phyloP scores from a whole-genome alignment of 225 moss, liverwort and hornwort genomes.

The Straminergon stramineum region DNA sequence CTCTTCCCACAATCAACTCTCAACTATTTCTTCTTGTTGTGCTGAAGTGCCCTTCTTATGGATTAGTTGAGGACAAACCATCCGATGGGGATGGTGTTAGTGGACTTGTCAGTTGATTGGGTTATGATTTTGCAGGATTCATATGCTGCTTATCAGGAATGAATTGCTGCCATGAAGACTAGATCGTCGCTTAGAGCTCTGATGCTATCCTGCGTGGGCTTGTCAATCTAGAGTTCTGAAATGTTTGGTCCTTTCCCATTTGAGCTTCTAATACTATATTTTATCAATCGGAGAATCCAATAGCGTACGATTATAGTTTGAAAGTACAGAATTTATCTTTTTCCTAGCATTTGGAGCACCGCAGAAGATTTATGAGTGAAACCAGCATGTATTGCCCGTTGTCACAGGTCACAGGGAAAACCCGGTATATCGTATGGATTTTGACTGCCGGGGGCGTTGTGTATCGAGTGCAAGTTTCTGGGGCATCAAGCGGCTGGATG shows the following conservation, averaged over 20 bases:
- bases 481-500: conserved; percentile 44
- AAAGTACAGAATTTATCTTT: background rate
- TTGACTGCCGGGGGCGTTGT: conserved; percentile 39
- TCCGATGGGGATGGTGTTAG: background rate
- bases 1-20: background rate
- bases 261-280: background rate
- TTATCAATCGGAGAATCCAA: background rate
- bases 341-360: background rate
- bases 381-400: background rate
- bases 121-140: conserved; percentile 6
- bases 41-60: background rate
- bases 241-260: background rate
- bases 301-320: background rate
- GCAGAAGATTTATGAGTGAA: background rate
- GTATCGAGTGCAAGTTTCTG: conserved; percentile 33
- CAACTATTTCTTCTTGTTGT: background rate
- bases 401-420: conserved; percentile 29
- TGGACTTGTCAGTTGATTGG: background rate
- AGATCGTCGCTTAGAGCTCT: background rate
- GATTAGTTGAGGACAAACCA: background rate
- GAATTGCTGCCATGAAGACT: background rate
- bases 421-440: conserved; percentile 37
- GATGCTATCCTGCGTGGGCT: background rate
- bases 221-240: background rate
- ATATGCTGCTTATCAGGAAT: background rate